Percentiles rank a stretch among this genome's conserved stretches.
phyloP scores from a whole-genome alignment of 208 protist genomes.

The Phytomonas sp. region DNA sequence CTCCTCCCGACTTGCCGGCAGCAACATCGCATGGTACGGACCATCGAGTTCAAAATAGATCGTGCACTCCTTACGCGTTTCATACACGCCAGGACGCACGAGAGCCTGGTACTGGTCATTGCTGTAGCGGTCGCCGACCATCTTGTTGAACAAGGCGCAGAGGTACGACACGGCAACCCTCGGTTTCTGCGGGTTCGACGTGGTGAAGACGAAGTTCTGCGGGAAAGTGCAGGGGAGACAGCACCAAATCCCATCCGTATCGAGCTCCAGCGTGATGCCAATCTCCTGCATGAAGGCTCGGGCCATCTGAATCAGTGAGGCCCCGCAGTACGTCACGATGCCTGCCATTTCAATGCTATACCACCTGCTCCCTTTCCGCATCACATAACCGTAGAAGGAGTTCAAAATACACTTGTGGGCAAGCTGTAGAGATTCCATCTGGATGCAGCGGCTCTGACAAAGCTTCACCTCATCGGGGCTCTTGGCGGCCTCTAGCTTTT shows the following conservation, averaged over 20 bases:
- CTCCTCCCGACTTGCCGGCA: constrained; percentile 98
- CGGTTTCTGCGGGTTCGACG: constrained; percentile 31
- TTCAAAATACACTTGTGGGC: constrained; percentile 99
- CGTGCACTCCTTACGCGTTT: constrained; percentile 90
- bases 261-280: constrained; percentile 98
- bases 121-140: constrained; percentile 95
- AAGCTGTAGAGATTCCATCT: constrained; percentile 99
- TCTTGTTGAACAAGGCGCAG: constrained; percentile 98
- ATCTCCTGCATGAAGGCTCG: constrained; percentile 96
- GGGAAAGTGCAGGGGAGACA: constrained; percentile 97
- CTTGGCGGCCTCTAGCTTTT: constrained; percentile 80
- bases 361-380: constrained; percentile 98
- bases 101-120: constrained; percentile 98
- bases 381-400: constrained; percentile 99
- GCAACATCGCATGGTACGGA: constrained; percentile 99
- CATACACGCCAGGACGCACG: constrained; percentile 57
- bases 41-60: constrained; percentile 99
- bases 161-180: constrained; percentile 92
- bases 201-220: constrained; percentile 93
- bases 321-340: constrained; percentile 96
- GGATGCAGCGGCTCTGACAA: constrained; percentile 90
- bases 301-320: constrained; percentile 98
- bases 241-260: constrained; percentile 99
- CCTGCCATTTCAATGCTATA: constrained; percentile 99
- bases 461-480: constrained; percentile 81